Evolutionary conservation across 106 monocot species (phyloP), one percentile per base, ranked within the genome.

Genomic region (Acanthochlamys bracteata): DNA sequence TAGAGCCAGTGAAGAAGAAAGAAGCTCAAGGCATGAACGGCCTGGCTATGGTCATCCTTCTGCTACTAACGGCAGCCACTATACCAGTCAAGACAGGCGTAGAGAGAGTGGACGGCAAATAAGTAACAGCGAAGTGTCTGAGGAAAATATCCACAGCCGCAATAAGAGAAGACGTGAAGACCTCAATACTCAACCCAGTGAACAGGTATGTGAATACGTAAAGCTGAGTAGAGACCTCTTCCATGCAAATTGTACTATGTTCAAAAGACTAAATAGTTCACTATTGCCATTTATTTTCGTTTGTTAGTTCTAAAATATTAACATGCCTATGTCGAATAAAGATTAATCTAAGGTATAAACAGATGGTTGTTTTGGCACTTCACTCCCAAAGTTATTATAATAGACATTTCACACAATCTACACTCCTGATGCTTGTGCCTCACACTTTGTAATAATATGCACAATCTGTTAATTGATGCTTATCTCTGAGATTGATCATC

Each of bases 151-250:
- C 39, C 59, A 55, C 42, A 51, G 20, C 11, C 55, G 23, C 53
- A 55, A 68, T 60, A 86, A 79, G 71, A 86, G 83, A 69, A 86
- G 81, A 55, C 78, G 68, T 64, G 83, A 79, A 22, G 83, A 83
- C 26, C 67, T 60, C n/a, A 73, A 24, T 41, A 19, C 60, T 45
- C 68, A 74, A 26, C 62, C 15, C 41, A 75, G 62, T 63, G 86
- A 78, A 40, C 83, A 83, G 83, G 87, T 87, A 87, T 40, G 58
- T 0, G 10, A 21, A 55, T 20, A 10, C 20, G 55, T 22, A 55
- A 20, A 55, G 20, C 10, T 15, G 7, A 55, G 20, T 55, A 22
- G n/a, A 55, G 1, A 55, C 2, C 49, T 17, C 10, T 10, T 49
- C 49, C 49, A 49, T 49, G 6, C 15, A 49, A 49, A 17, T 4